Percentiles rank a stretch among this genome's conserved stretches.
Evolutionary conservation across 2,329 filamentous ascomycete species (phyloP).

Genomic region (Sclerotinia minor): DNA sequence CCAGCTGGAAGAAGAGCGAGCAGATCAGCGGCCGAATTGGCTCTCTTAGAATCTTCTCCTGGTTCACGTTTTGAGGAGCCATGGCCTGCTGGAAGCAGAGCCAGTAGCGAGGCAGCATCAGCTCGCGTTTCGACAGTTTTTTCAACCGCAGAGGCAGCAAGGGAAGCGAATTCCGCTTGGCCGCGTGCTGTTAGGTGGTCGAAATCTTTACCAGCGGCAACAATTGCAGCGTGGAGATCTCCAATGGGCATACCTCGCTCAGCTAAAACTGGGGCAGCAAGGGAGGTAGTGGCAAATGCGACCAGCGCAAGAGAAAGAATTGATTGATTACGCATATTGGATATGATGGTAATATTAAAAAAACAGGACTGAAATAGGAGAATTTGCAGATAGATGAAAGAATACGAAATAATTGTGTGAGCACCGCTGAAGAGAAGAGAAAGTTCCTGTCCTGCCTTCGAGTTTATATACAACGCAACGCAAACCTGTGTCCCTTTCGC

Average conservation of each 20-base stretch:
- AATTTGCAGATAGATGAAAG: background rate
- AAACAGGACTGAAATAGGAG: background rate
- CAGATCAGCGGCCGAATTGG: background rate
- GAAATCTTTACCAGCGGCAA: slow-evolving; percentile 10
- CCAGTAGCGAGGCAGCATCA: background rate
- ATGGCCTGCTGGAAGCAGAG: background rate
- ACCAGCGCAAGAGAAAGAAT: slow-evolving; percentile 23
- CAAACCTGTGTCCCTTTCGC: slow-evolving; percentile 10
- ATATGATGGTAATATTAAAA: background rate
- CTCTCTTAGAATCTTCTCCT: slow-evolving; percentile 2
- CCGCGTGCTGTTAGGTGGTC: slow-evolving; percentile 12
- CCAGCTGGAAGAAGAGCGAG: background rate
- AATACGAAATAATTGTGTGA: slow-evolving; percentile 1
- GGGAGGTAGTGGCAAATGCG: slow-evolving; percentile 20
- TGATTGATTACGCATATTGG: slow-evolving; percentile 22
- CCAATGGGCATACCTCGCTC: slow-evolving; percentile 15
- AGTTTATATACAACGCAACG: slow-evolving; percentile 11
- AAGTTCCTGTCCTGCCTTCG: background rate
- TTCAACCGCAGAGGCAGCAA: slow-evolving; percentile 4
- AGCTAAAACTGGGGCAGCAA: slow-evolving; percentile 6
- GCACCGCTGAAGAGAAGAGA: background rate
- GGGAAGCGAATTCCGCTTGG: slow-evolving; percentile 8
- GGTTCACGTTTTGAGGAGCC: slow-evolving; percentile 3
- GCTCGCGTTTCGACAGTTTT: background rate
- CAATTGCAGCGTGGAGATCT: slow-evolving; percentile 17